A percentile compares a stretch with the other conserved stretches of the same genome.
Conservation (phyloP, 2,329 filamentous ascomycete species). For the Trichoderma sp. region DNA sequence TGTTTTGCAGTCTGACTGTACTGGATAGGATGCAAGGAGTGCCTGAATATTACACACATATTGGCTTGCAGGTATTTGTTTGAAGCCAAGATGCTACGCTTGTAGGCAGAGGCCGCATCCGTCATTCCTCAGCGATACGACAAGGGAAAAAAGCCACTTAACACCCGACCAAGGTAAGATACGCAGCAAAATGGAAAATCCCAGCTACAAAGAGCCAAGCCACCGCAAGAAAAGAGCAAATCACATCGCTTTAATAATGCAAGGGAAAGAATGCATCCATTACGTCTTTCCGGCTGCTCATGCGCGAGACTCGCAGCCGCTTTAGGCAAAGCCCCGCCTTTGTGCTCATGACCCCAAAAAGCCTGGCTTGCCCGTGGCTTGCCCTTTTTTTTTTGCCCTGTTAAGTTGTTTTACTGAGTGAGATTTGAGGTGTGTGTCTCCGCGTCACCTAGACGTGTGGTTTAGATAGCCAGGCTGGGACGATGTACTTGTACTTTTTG, state of each 20-base stretch:
- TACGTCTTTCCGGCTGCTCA: slow-evolving; percentile 17
- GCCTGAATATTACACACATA: too few species aligned
- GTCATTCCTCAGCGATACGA: background rate
- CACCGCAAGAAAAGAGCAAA: background rate
- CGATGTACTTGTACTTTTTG: slow-evolving; percentile 18
- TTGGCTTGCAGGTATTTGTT: background rate
- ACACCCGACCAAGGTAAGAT: background rate
- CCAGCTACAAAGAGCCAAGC: background rate
- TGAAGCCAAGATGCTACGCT: too few species aligned
- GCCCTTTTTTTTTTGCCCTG: background rate
- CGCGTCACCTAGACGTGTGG: slow-evolving; percentile 13
- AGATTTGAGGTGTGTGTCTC: background rate
- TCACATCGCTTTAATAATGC: background rate
- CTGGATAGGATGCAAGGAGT: background rate
- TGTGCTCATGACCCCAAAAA: slow-evolving; percentile 26
- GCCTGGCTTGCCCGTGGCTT: background rate
- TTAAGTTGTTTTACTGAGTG: background rate
- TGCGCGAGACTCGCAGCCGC: background rate
- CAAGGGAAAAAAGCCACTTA: background rate
- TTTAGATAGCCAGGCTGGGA: background rate
- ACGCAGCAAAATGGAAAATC: background rate
- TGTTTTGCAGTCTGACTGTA: slow-evolving; percentile 7
- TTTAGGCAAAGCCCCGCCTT: slow-evolving; percentile 28
- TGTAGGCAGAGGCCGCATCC: background rate
- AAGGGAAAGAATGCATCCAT: slow-evolving; percentile 14